Base-by-base conservation (phyloP, 140 eudicot species). In the Cichorium intybus region DNA sequence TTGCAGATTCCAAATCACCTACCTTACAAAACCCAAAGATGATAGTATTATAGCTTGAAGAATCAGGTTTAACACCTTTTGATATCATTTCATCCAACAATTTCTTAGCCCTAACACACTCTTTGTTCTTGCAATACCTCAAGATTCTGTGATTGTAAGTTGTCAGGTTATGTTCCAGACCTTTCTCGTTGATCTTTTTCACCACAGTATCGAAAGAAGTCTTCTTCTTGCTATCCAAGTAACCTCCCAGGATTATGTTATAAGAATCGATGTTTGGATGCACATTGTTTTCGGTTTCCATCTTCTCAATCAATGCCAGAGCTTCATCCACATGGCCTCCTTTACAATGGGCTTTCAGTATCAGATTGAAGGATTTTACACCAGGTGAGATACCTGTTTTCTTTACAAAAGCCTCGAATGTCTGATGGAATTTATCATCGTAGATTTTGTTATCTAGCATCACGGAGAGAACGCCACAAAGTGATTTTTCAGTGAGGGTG, bases 1-100 rank as follows among this genome's bases (percentile, higher is more conserved):
- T 74, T 50, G 83, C 87, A 21, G 80, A 73, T 17, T 57, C 83
- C 27, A 81, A 64, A 73, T 81, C 83, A 2, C 87, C 87, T 51
- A 69, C 81, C 73, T 73, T 81, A 69, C 83, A 81, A 69, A 69
- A 74, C 69, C 83, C 82, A 6, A 77, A 77, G 0, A 81, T 77
- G 18, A 81, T 60, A 41, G 71, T 50, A 59, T 61, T 39, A 53
- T 81, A 81, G 61, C 75, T 77, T 0, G 71, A 77, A 24, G 78
- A 61, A 77, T 81, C 69, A 2, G 83, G 87, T 33, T 52, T 51
- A 26, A 77, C 78, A 4, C 80, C 83, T 31, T 77, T 81, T 11
- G 43, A 16, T 39, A 77, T 45, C 87, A 77, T 77, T 28, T 81
- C 87, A 69, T 77, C 81, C 80, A 81, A 54, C 78, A 81, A 64